Conservation (phyloP, 805 yeast genomes). For the Limtongozyma cylindracea region DNA sequence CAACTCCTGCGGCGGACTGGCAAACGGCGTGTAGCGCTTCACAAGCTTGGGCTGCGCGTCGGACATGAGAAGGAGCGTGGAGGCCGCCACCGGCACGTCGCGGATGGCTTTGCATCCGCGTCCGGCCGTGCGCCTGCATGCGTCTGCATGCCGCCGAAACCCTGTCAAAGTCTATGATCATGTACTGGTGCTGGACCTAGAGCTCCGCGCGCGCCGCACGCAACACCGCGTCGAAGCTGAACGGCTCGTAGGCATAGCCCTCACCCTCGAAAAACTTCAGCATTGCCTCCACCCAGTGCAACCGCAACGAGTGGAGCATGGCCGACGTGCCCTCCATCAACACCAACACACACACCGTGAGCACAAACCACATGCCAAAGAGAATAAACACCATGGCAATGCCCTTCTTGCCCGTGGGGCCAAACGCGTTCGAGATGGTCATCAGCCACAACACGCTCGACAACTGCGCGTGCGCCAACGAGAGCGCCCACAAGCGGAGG, state of each 20-base stretch:
- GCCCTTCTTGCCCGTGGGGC: conserved; percentile 34
- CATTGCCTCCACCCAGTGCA: conserved; percentile 99
- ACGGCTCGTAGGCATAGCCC: conserved; percentile 81
- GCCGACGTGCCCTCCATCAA: conserved; percentile 98
- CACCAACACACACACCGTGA: conserved; percentile 79
- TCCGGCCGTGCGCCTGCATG: no score
- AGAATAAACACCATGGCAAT: conserved; percentile 51
- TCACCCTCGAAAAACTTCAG: conserved; percentile 95
- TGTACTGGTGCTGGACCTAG: no score
- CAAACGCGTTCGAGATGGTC: conserved; percentile 72
- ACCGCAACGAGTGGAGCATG: conserved; percentile 92
- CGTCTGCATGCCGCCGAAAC: no score
- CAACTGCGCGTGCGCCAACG: conserved; percentile 90
- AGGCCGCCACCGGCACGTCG: no score
- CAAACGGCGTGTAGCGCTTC: conserved; percentile 14
- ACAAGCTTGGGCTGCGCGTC: conserved; percentile 2
- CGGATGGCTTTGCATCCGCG: no score
- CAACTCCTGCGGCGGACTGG: conserved; percentile 11
- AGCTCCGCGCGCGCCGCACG: no score
- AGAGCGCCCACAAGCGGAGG: conserved; percentile 88
- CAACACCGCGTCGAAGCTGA: conserved; percentile 30
- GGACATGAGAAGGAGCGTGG: no score
- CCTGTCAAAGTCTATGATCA: no score
- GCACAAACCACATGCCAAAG: conserved; percentile 85
- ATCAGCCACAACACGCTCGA: conserved; percentile 90